These are phyloP conservation scores for Calonectria leucothoes DNA, from an alignment of 2,329 filamentous ascomycete genomes.

Conservation along the genomic window DNA sequence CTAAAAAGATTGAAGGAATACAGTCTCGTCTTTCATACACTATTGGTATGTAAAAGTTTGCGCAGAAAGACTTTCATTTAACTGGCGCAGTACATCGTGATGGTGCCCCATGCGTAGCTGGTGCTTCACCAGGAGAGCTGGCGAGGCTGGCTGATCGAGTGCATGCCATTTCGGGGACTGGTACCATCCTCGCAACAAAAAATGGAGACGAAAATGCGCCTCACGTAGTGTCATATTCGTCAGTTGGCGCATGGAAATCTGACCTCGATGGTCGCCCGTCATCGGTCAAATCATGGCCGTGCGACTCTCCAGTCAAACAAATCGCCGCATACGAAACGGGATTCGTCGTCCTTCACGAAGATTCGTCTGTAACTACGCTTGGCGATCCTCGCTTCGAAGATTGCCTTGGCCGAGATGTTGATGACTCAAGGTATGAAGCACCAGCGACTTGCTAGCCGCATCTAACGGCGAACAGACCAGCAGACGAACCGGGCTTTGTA, in stretches of 20 bases:
- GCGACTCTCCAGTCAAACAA: conserved; percentile 48
- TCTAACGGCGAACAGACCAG: conserved; percentile 50
- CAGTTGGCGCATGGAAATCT: conserved; percentile 30
- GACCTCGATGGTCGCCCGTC: conserved; percentile 27
- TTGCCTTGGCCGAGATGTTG: conserved; percentile 65
- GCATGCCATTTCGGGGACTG: conserved; percentile 32
- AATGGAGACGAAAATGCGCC: neutral
- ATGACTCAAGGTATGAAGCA: conserved; percentile 48
- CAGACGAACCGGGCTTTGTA: conserved; percentile 58
- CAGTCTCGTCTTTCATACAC: conserved; percentile 57
- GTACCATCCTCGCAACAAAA: conserved; percentile 12
- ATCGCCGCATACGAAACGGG: conserved; percentile 61
- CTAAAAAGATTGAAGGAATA: conserved; percentile 49
- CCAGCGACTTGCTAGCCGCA: neutral
- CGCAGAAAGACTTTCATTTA: neutral
- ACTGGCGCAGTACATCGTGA: conserved; percentile 34
- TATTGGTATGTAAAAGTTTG: conserved; percentile 49
- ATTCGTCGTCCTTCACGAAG: conserved; percentile 58
- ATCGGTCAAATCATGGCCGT: conserved; percentile 37
- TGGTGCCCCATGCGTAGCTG: conserved; percentile 34
- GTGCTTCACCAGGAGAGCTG: conserved; percentile 1
- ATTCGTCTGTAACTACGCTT: conserved; percentile 61
- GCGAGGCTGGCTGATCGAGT: conserved; percentile 16
- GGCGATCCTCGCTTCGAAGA: conserved; percentile 70
- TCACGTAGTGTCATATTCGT: conserved; percentile 35